phyloP scores from a whole-genome alignment of 306 rosid species.

The Clitoria ternatea region DNA sequence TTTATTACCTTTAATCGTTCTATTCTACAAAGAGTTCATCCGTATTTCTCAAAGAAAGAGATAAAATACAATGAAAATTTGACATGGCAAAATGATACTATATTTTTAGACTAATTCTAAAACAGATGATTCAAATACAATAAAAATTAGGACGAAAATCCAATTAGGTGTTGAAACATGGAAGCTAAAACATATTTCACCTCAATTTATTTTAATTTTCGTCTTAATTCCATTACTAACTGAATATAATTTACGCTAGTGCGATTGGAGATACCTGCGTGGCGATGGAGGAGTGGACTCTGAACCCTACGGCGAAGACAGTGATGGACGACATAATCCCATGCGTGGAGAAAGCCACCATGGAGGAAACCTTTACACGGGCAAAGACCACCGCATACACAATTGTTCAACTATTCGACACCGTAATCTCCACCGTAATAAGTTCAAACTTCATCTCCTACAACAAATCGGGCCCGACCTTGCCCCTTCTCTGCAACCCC shows the following conservation, averaged over 20 bases:
- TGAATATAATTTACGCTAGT: conserved; percentile 31
- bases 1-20: too few relatives aligned
- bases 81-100: too few relatives aligned
- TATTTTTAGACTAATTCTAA: too few relatives aligned
- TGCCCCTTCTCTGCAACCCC: conserved; percentile 75
- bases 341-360: conserved; percentile 61
- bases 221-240: background rate
- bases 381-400: conserved; percentile 42
- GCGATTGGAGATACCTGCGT: conserved; percentile 72
- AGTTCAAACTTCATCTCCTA: conserved; percentile 31
- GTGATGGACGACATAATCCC: conserved; percentile 81
- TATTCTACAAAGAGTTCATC: too few relatives aligned
- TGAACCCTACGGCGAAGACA: conserved; percentile 63
- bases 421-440: conserved; percentile 24
- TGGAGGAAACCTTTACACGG: conserved; percentile 33
- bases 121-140: too few relatives aligned
- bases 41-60: too few relatives aligned
- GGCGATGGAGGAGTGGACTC: conserved; percentile 83
- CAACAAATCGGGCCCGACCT: conserved; percentile 63
- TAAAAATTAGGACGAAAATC: too few relatives aligned
- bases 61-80: too few relatives aligned
- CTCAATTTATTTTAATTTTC: background rate
- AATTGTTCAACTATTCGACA: conserved; percentile 35
- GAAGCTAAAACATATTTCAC: background rate
- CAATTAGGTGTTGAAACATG: too few relatives aligned